Evolutionary conservation across 2,329 filamentous ascomycete genomes (phyloP), one percentile per base, ranked within the genome.

Genomic region (Rhynchosporium agropyri): DNA sequence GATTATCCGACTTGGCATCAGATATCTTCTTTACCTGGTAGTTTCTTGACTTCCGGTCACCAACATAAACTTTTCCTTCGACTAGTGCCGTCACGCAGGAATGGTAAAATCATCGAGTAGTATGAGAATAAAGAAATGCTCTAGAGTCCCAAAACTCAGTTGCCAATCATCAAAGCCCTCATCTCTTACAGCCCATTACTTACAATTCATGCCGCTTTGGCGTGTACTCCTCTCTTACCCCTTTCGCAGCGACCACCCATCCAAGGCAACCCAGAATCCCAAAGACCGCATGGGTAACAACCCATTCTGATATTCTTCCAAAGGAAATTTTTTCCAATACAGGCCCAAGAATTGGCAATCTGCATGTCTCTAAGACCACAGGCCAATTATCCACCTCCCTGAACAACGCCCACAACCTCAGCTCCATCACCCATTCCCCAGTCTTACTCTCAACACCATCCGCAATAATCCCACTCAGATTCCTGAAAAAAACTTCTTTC

Each of bases 401-500:
- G 29, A 68, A 68, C 1, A 68, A 20, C 2, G 61, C 40, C 31
- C 57, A 65, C 10, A 68, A 36, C 43, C 66, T 60, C 51, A 64
- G 50, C n/a, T 31, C 55, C 15, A 68, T 8, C 54, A 56, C 60
- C 57, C 55, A 64, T 7, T 63, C 53, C 5, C 15, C 1, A 2
- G 42, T 36, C 4, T 20, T 33, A 1, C 26, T 40, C 28, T 6
- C 28, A 15, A 56, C 43, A 20, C 42, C 38, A 43, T 68, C 58
- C 12, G 60, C 10, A 53, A 68, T 66, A 3, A 67, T 63, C 2
- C 57, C 60, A 46, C 48, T 65, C 15, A 69, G 42, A 33, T 69
- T 69, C 20, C 67, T 57, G 45, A 69, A 69, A 54, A 69, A 69
- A 0, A 67, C 45, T 46, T 66, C 65, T 48, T 69, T 69, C 61